phyloP scores from a whole-genome alignment of 192 early-diverging fungal species.

The Dissophora globulifera region DNA sequence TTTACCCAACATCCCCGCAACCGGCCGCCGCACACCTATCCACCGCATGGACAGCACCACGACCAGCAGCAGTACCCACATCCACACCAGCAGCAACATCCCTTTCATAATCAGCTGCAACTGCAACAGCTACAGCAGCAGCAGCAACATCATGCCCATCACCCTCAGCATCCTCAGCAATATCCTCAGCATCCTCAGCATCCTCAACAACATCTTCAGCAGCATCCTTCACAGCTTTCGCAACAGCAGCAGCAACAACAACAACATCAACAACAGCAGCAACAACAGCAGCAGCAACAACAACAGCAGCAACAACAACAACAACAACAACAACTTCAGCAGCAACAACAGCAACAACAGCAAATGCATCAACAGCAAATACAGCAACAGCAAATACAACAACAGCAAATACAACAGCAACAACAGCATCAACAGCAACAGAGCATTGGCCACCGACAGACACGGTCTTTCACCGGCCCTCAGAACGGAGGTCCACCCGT shows the following conservation, averaged over 20 bases:
- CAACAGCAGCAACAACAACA: too few relatives aligned
- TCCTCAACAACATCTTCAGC: background rate
- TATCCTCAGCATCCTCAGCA: background rate
- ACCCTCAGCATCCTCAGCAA: background rate
- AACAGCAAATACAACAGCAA: constrained; percentile 11
- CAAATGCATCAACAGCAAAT: constrained; percentile 5
- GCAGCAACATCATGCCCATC: background rate
- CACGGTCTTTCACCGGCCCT: background rate
- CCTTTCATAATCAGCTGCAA: background rate
- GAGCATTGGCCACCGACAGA: background rate
- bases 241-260: background rate
- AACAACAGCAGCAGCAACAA: background rate
- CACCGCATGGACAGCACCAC: constrained; percentile 4
- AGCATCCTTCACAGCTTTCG: background rate
- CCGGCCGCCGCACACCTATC: background rate
- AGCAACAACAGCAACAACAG: background rate
- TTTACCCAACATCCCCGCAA: constrained; percentile 24
- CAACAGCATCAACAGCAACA: constrained; percentile 18
- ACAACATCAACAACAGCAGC: constrained; percentile 7
- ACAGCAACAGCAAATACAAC: constrained; percentile 8
- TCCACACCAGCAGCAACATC: background rate
- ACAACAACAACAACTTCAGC: background rate
- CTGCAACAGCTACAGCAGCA: background rate
- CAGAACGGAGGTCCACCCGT: background rate
- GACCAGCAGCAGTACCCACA: constrained; percentile 10